Conservation (phyloP, 352 stramenopile species). For the Pythium phragmitis region DNA sequence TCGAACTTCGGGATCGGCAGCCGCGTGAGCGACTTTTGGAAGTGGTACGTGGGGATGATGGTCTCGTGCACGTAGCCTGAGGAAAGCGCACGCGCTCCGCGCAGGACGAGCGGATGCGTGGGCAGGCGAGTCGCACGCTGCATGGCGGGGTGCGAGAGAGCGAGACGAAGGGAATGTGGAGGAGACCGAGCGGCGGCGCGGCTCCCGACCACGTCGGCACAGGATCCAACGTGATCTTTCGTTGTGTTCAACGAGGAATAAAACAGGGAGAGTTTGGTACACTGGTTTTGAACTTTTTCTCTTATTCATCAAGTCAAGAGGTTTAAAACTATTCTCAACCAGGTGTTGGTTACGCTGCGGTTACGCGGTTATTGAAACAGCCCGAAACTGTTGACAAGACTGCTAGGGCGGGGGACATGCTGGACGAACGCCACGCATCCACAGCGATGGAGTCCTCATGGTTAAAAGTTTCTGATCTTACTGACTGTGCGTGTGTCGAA, state of each 20-base stretch:
- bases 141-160: constrained; percentile 18
- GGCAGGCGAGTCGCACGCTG: constrained; percentile 27
- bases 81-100: constrained; percentile 24
- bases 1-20: constrained; percentile 88
- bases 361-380: neutral
- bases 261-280: constrained; percentile 1
- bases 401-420: neutral
- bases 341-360: constrained; percentile 6
- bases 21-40: constrained; percentile 82
- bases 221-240: constrained; percentile 33
- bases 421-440: neutral
- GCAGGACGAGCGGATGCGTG: constrained; percentile 9
- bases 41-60: constrained; percentile 86
- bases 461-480: too few species aligned
- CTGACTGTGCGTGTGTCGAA: too few species aligned
- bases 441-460: neutral
- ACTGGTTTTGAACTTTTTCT: constrained; percentile 13
- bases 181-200: neutral
- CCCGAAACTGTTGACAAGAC: constrained; percentile 8
- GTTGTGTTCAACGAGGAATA: constrained; percentile 23
- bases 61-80: constrained; percentile 82
- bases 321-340: neutral
- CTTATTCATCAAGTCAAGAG: neutral
- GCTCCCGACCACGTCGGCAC: constrained; percentile 30
- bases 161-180: constrained; percentile 2